phyloP scores from a whole-genome alignment of 164 flowering plant species.

The Chimonanthus praecox region DNA sequence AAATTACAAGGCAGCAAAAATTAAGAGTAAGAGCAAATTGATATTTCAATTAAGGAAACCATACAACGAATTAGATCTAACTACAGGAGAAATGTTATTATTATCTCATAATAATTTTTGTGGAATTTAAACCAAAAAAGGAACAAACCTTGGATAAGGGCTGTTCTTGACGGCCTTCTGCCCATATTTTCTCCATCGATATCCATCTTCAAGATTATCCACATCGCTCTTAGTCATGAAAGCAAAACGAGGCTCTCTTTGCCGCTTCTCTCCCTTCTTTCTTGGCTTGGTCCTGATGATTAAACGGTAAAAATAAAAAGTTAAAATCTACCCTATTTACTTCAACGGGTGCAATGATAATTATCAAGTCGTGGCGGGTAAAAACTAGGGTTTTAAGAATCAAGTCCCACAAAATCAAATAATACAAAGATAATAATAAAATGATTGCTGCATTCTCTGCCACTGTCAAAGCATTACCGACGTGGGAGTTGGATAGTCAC shows the following conservation, averaged over 20 bases:
- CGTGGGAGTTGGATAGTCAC: no score
- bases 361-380: neutral
- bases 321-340: neutral
- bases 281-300: slow-evolving; percentile 42
- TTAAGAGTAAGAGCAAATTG: no score
- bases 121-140: no score
- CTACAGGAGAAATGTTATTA: no score
- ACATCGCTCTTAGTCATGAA: slow-evolving; percentile 91
- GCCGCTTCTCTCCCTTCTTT: slow-evolving; percentile 62
- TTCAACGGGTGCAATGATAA: neutral
- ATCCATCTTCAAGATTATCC: slow-evolving; percentile 90
- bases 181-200: slow-evolving; percentile 88
- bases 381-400: neutral
- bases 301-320: neutral
- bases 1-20: no score
- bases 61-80: no score
- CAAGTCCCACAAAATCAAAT: no score
- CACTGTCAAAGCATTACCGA: no score
- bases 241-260: slow-evolving; percentile 62
- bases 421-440: no score
- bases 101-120: no score
- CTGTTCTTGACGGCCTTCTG: slow-evolving; percentile 83
- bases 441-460: no score
- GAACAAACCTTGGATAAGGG: slow-evolving; percentile 64
- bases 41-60: no score